Evolutionary conservation across 169 alveolate species (phyloP), one percentile per base, ranked within the genome.

Genomic region (Cryptosporidium muris): DNA sequence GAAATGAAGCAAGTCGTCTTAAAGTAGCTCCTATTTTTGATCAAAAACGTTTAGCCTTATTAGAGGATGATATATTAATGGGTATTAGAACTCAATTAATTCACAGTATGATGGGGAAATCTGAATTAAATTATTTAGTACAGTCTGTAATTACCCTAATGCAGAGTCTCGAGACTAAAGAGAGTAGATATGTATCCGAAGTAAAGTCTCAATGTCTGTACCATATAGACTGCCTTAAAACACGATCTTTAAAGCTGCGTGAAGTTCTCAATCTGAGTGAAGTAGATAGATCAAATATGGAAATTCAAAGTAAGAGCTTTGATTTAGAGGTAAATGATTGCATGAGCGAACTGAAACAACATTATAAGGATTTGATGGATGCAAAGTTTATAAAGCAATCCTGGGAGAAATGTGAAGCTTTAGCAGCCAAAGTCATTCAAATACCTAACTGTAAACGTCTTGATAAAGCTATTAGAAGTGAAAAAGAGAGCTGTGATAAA

Each of bases 391-490:
- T 74, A 25, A 66, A 74, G 36, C 60, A 62, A 25, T 60, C 49
- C 2, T 74, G 85, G 85, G 34, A 48, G 48, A 74, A 43, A 58
- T 74, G 85, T 58, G 85, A 74, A 47, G 1, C 48, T 74, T 49
- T 74, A 16, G 54, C 74, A 2, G 85, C 54, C 47, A 53, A 58
- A 38, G 34, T 74, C 16, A 74, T 58, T 53, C 25, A 7, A 1
- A 43, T 74, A 25, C 34, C 54, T 6, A 58, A 60, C 14, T 43
- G n/a, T 11, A 54, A 58, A 52, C 64, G 60, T 60, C 54, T 74
- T 16, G 64, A 74, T 47, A 25, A 60, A 5, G 67, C 40, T 8
- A 74, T 74, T 34, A 51, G 16, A 45, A 1, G n/a, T n/a, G 85
- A 56, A 11, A 9, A 25, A 3, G 8, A 36, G 1, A 74, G 45